Evolutionary conservation across 1,139 yeast genomes (phyloP).

Genomic region (Diutina sp.): DNA sequence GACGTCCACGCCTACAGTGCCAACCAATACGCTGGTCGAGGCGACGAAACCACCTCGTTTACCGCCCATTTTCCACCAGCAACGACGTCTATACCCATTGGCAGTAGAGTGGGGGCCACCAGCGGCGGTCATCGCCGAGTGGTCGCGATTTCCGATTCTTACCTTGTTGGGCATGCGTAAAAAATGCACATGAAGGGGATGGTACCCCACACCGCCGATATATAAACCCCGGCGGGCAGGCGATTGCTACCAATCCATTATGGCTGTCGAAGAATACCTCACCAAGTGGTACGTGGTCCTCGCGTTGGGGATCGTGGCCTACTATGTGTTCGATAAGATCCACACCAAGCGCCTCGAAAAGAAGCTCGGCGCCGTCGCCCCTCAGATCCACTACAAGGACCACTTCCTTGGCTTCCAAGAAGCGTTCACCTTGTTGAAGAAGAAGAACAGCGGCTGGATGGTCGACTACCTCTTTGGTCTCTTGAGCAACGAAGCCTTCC

Average conservation of each 20-base stretch:
- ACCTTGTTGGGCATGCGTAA: background rate
- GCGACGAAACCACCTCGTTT: background rate
- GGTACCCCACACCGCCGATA: background rate
- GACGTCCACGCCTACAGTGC: background rate
- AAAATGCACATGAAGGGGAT: background rate
- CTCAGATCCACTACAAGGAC: background rate
- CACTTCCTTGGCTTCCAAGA: background rate
- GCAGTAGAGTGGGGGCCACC: background rate
- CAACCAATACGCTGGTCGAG: background rate
- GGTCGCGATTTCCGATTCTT: background rate
- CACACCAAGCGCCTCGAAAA: background rate
- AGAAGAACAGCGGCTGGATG: conserved; percentile 1
- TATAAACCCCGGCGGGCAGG: background rate
- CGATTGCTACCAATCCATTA: background rate
- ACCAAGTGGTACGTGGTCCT: conserved; percentile 1
- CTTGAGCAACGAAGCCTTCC: background rate
- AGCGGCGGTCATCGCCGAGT: background rate
- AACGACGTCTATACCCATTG: background rate
- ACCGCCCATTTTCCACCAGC: background rate
- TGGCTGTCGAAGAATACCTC: background rate
- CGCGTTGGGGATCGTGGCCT: background rate
- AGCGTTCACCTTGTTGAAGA: background rate
- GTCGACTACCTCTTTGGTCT: background rate
- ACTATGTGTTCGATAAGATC: background rate
- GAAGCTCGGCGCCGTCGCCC: background rate